These are phyloP conservation scores for Arxiozyma slooffiae DNA, from an alignment of 1,139 yeast species.

Conservation along the genomic window DNA sequence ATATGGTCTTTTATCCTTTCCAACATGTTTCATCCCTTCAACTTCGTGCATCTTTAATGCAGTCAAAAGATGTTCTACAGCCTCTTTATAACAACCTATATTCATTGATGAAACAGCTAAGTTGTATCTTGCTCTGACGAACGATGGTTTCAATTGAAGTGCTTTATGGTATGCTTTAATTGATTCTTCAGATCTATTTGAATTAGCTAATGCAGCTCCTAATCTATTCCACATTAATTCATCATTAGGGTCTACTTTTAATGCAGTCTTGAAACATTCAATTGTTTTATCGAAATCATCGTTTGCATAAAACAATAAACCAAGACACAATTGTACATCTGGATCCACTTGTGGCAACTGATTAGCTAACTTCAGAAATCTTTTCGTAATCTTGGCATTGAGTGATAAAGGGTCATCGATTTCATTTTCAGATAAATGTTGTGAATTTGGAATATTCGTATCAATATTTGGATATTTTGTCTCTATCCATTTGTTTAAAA, in stretches of 20 bases:
- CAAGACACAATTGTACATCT: conserved; percentile 88
- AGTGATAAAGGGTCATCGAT: conserved; percentile 60
- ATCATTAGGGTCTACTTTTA: conserved; percentile 75
- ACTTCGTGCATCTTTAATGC: conserved; percentile 90
- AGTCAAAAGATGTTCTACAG: conserved; percentile 83
- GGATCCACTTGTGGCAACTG: conserved; percentile 83
- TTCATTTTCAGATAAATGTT: conserved; percentile 32
- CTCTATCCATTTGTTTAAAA: conserved; percentile 87
- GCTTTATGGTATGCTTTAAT: conserved; percentile 89
- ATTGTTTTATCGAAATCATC: conserved; percentile 91
- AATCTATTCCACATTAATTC: conserved; percentile 88
- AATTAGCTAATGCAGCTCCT: conserved; percentile 92
- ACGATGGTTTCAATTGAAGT: conserved; percentile 79
- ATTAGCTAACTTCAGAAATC: conserved; percentile 79
- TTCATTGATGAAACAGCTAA: conserved; percentile 91
- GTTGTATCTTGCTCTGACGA: conserved; percentile 91
- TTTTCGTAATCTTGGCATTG: conserved; percentile 70
- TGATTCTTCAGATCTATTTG: conserved; percentile 87
- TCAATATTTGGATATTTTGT: conserved; percentile 63
- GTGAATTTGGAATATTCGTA: conserved; percentile 26
- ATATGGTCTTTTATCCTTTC: conserved; percentile 30
- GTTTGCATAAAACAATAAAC: conserved; percentile 84
- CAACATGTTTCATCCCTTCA: conserved; percentile 42
- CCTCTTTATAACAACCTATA: conserved; percentile 92
- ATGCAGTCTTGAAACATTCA: conserved; percentile 88